Conservation (phyloP, 2,329 filamentous ascomycete genomes). For the Pestalotiopsis sp. region DNA sequence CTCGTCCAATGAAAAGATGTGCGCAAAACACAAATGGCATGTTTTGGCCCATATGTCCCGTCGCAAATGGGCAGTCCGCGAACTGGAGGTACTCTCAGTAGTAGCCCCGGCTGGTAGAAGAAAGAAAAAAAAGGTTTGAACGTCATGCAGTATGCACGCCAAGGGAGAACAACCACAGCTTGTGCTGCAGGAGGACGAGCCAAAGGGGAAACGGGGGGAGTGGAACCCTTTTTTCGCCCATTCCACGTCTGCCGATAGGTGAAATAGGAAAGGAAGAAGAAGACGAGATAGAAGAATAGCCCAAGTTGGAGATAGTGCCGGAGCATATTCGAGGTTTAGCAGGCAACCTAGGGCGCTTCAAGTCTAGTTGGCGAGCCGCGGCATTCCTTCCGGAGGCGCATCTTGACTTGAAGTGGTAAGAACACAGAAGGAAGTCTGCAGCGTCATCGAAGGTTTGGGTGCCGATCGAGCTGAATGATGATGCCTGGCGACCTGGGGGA, state of each 20-base stretch:
- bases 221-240: neutral
- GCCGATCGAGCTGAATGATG: neutral
- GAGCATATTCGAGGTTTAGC: neutral
- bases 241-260: neutral
- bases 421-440: neutral
- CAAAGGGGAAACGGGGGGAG: neutral
- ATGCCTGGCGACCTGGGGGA: neutral
- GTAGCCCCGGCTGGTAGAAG: neutral
- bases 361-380: neutral
- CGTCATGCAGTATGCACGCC: constrained; percentile 3
- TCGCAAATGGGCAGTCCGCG: neutral
- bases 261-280: neutral
- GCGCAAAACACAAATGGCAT: constrained; percentile 2
- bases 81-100: neutral
- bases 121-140: neutral
- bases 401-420: neutral
- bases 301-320: constrained; percentile 6
- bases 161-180: neutral
- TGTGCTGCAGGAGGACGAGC: neutral
- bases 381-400: neutral
- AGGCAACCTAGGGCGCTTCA: neutral
- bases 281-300: neutral
- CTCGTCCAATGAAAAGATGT: neutral
- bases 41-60: neutral
- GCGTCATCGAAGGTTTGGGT: neutral